phyloP scores from a whole-genome alignment of 2,329 filamentous ascomycete species.

The Pseudogymnoascus sp. region DNA sequence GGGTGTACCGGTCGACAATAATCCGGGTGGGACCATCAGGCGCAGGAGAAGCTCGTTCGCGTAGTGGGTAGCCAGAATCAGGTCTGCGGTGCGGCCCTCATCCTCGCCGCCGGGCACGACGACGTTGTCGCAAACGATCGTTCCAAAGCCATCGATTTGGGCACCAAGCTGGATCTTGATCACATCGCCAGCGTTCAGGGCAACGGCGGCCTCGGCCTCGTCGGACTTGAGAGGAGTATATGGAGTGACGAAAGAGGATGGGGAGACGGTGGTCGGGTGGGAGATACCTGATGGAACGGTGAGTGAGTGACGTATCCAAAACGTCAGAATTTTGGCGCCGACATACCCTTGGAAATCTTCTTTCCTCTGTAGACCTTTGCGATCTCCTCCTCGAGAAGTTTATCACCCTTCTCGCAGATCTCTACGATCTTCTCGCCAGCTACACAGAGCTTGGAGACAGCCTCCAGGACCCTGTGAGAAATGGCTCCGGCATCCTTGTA shows the following conservation, averaged over 20 bases:
- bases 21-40: slow-evolving; percentile 83
- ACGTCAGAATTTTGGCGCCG: slow-evolving; percentile 7
- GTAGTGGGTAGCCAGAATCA: slow-evolving; percentile 86
- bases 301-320: slow-evolving; percentile 19
- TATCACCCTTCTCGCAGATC: slow-evolving; percentile 92
- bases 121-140: slow-evolving; percentile 91
- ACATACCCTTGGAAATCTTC: slow-evolving; percentile 81
- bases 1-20: slow-evolving; percentile 73
- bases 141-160: slow-evolving; percentile 94
- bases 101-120: slow-evolving; percentile 62
- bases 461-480: slow-evolving; percentile 88
- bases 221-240: slow-evolving; percentile 91
- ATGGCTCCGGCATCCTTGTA: slow-evolving; percentile 96
- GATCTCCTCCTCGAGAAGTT: slow-evolving; percentile 87
- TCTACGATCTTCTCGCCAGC: slow-evolving; percentile 88
- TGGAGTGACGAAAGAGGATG: slow-evolving; percentile 87
- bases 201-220: slow-evolving; percentile 68
- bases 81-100: slow-evolving; percentile 72
- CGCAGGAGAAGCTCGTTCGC: slow-evolving; percentile 91
- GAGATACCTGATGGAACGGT: slow-evolving; percentile 58
- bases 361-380: slow-evolving; percentile 97
- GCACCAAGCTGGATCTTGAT: slow-evolving; percentile 99
- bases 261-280: slow-evolving; percentile 92
- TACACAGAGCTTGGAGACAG: slow-evolving; percentile 64
- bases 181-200: slow-evolving; percentile 76